phyloP scores from a whole-genome alignment of 2,329 filamentous ascomycete species.

The Hirsutella minnesotensis region DNA sequence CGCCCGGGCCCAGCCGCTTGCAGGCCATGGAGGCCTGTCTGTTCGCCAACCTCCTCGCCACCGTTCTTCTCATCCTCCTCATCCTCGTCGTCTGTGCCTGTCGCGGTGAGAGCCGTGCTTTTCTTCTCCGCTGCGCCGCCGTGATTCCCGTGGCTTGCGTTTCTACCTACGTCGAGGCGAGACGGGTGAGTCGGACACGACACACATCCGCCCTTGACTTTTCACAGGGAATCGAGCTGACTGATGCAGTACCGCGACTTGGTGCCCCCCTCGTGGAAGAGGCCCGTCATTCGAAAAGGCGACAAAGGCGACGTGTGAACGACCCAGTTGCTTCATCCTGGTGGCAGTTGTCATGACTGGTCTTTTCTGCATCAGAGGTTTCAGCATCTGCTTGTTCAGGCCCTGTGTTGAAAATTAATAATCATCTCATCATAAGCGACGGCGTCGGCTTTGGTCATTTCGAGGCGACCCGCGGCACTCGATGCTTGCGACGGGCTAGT shows the following conservation, averaged over 20 bases:
- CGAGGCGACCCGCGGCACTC: no score
- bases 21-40: constrained; percentile 1
- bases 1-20: constrained; percentile 1
- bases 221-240: neutral
- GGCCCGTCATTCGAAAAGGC: no score
- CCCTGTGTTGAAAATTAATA: no score
- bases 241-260: neutral
- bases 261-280: neutral
- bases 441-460: no score
- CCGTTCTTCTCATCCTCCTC: neutral
- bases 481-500: no score
- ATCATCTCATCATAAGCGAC: no score
- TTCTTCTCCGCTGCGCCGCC: neutral
- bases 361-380: no score
- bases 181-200: neutral
- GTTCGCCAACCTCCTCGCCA: neutral
- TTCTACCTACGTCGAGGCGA: constrained; percentile 1
- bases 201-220: neutral
- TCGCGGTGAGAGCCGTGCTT: neutral
- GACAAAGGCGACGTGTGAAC: no score
- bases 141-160: neutral
- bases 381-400: no score
- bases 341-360: no score
- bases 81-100: neutral
- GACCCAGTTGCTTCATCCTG: no score